Evolutionary conservation across 139 green algal species (phyloP).

Genomic region (Desmodesmus armatus): DNA sequence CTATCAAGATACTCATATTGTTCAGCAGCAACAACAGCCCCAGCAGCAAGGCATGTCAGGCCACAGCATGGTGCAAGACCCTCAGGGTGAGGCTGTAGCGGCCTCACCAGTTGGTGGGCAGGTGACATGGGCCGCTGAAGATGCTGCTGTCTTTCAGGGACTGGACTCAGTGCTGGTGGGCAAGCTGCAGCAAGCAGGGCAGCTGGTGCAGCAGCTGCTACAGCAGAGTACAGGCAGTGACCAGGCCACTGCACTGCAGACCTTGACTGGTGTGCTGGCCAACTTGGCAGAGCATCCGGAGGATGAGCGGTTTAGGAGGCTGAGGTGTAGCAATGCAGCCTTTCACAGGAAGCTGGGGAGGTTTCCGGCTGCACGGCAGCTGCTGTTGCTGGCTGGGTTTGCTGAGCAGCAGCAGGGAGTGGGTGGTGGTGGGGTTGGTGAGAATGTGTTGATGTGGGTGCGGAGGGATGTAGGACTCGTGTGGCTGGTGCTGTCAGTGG

Average conservation of each 20-base stretch:
- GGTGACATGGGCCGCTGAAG: too few species aligned
- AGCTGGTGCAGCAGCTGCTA: not conserved
- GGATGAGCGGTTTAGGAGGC: slow-evolving; percentile 38
- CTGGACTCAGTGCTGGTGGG: not conserved
- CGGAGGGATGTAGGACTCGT: slow-evolving; percentile 56
- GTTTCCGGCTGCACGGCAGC: slow-evolving; percentile 40
- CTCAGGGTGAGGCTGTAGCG: too few species aligned
- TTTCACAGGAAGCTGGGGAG: slow-evolving; percentile 44
- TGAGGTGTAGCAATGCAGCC: slow-evolving; percentile 46
- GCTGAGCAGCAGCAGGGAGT: not conserved
- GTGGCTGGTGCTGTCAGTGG: slow-evolving; percentile 56
- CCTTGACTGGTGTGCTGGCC: slow-evolving; percentile 44
- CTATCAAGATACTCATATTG: not conserved
- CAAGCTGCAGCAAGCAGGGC: not conserved
- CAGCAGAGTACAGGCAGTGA: slow-evolving; percentile 8
- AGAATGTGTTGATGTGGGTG: slow-evolving; percentile 38
- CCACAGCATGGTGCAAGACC: too few species aligned
- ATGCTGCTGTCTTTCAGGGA: too few species aligned
- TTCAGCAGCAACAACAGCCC: slow-evolving; percentile 1
- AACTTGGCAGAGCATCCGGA: slow-evolving; percentile 40
- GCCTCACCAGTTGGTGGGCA: too few species aligned
- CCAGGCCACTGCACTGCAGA: slow-evolving; percentile 23
- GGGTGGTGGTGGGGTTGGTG: not conserved
- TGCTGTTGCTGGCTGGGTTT: slow-evolving; percentile 56
- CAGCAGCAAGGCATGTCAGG: too few species aligned